Evolutionary conservation across 805 yeast genomes (phyloP), one percentile per base, ranked within the genome.

Genomic region (Candida yuanshanica): DNA sequence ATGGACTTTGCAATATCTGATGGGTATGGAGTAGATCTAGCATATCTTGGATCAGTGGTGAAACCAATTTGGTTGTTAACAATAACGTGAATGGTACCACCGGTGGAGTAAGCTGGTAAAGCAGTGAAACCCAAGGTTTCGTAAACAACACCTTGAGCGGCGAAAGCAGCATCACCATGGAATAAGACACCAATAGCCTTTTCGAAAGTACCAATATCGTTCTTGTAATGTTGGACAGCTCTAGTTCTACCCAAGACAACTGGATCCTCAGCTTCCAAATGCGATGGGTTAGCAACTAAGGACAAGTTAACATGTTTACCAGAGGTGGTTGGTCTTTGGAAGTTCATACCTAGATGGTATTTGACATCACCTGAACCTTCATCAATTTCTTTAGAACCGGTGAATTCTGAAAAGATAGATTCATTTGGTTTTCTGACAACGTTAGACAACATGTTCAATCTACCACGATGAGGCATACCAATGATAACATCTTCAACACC

Each of bases 401-500:
- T 76, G 65, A 93, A 93, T 73, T 93, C 99, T 39, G 95, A 81
- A 68, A 93, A 91, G 62, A 93, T 93, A 38, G 96, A 89, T 72
- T 91, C 98, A 64, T 93, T 90, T 58, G 99, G 98, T 67, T 93
- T 93, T 72, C 99, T 85, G 37, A 93, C 97, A 57, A 93, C 98
- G 71, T 93, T 93, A 46, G 98, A 88, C 68, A 93, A 78, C 83
- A 93, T 90, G 68, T 93, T 93, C 59, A 93, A 75, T 73, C 99
- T 83, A 70, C 99, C 99, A 77, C 99, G 86, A 70, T 93, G 99
- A 40, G 99, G 97, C 98, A 93, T 93, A 72, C 99, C 99, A 56
- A 93, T 83, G 58, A 91, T 95, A 47, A 93, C 81, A 64, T 91
- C 98, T 68, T 90, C 96, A 39, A 91, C 83, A 56, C 99, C 99